Evolutionary conservation across 768 basidiomycete species (phyloP).

Genomic region (Pulveroboletus ravenelii): DNA sequence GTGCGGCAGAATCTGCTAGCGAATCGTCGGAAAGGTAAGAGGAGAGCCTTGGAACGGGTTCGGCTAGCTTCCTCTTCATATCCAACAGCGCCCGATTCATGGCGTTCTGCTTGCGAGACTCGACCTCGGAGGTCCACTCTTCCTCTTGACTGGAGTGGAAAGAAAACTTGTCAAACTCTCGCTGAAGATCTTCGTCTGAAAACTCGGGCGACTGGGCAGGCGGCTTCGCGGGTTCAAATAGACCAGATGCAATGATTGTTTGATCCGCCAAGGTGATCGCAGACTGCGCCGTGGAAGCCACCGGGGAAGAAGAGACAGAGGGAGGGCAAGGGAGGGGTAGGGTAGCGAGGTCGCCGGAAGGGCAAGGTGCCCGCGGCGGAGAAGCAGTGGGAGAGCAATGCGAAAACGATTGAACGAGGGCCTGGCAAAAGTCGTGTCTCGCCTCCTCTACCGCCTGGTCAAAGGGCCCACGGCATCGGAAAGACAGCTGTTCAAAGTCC

Average conservation of each 20-base stretch:
- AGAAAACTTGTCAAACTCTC: constrained; percentile 12
- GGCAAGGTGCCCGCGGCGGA: not conserved
- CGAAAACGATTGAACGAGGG: constrained; percentile 3
- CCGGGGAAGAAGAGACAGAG: not conserved
- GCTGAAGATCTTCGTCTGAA: constrained; percentile 7
- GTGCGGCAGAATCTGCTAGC: not conserved
- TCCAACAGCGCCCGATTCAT: constrained; percentile 3
- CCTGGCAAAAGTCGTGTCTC: constrained; percentile 7
- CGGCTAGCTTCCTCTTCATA: constrained; percentile 6
- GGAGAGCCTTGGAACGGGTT: constrained; percentile 11
- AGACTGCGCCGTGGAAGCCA: not conserved
- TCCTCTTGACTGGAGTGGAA: constrained; percentile 6
- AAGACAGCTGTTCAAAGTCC: constrained; percentile 1
- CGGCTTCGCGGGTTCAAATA: not conserved
- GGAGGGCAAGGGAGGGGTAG: too few relatives aligned
- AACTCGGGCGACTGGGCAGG: not conserved
- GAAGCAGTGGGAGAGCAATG: not conserved
- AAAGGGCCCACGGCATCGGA: not conserved
- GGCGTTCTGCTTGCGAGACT: constrained; percentile 5
- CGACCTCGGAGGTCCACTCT: constrained; percentile 15
- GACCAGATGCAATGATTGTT: not conserved
- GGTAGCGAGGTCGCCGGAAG: not conserved
- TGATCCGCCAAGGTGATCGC: not conserved
- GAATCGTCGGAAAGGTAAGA: constrained; percentile 8
- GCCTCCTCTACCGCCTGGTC: constrained; percentile 3